Conservation (phyloP, 495 filamentous ascomycete genomes). For the Talaromyces thailandensis region DNA sequence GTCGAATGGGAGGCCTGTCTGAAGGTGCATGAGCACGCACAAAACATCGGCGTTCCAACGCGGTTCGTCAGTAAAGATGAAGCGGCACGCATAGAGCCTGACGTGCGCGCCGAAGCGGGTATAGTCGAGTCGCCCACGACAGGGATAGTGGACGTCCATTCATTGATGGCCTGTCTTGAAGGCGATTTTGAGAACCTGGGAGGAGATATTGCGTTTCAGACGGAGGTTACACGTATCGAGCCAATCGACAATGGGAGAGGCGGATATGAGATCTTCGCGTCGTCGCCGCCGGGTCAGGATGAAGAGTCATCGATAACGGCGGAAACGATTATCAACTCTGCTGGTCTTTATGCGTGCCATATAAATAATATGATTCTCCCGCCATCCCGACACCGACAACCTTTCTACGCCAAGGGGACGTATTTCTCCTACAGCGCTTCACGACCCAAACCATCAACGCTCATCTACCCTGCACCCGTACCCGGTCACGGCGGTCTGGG, state of each 20-base stretch:
- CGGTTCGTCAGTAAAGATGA: constrained; percentile 54
- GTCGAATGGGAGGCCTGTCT: constrained; percentile 58
- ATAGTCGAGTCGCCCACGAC: constrained; percentile 76
- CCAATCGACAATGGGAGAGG: constrained; percentile 33
- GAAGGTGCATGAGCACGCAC: constrained; percentile 57
- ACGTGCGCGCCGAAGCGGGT: constrained; percentile 58
- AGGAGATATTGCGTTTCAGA: constrained; percentile 61
- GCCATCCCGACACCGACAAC: constrained; percentile 38
- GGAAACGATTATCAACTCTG: constrained; percentile 74
- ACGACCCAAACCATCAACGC: constrained; percentile 55
- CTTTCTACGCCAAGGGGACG: constrained; percentile 87
- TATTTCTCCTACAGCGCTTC: constrained; percentile 80
- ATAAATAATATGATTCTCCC: constrained; percentile 81
- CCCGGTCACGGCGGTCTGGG: constrained; percentile 79
- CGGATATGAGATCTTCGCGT: constrained; percentile 49
- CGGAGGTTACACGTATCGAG: constrained; percentile 50
- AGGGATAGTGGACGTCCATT: constrained; percentile 85
- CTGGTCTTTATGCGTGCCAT: constrained; percentile 66
- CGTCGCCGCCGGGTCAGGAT: constrained; percentile 30
- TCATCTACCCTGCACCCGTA: constrained; percentile 79
- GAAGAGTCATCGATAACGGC: constrained; percentile 54
- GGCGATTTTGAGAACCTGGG: constrained; percentile 69
- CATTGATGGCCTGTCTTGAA: constrained; percentile 70
- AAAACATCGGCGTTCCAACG: constrained; percentile 60
- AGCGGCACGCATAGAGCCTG: constrained; percentile 59